Evolutionary conservation across 2,329 filamentous ascomycete species (phyloP), one percentile per base, ranked within the genome.

Genomic region (Ascochyta rabiei): DNA sequence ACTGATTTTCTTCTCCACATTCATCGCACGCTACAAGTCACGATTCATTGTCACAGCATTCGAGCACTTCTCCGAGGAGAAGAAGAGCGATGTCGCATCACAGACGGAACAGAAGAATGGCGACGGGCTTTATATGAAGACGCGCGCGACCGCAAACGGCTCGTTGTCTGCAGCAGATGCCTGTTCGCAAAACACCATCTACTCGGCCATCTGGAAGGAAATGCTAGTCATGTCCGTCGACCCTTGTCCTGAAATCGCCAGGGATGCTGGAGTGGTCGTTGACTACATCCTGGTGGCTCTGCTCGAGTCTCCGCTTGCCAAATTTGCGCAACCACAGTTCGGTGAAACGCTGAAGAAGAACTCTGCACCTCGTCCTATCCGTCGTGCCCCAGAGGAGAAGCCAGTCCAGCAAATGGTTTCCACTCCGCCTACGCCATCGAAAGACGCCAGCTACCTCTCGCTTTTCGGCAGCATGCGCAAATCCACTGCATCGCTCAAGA

Each of bases 191-290:
- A 95, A 96, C 69, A 96, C 92, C 0, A 90, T 96, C 16, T 97
- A 96, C 73, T 89, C 93, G 26, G 90, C 93, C 1, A 89, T 96
- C 59, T 99, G 95, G 95, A 95, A 96, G 73, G 90, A 97, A 68
- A 83, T 96, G 38, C 80, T 97, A 55, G 90, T 96, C 59, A 82
- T 98, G 74, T 93, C 91, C 39, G 91, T 96, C 16, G 95, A 99
- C 70, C 93, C 95, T 35, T 93, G 97, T 70, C 92, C 93, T 1
- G 93, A 98, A 70, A 90, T 98, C 30, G 90, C 96, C 59, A 84
- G 89, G 61, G 90, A 95, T 72, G 93, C 92, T 9, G 87, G 86
- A 6, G 82, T 89, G n/a, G 87, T 98, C 39, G 86, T 96, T 26
- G 95, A 99, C 74, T 90, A 89, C 67, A 83, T 98, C 23, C 88